Percentiles rank a stretch among this genome's conserved stretches.
These are phyloP conservation scores for Macadamia integrifolia DNA, from an alignment of 164 flowering plant genomes.

Conservation along the genomic window DNA sequence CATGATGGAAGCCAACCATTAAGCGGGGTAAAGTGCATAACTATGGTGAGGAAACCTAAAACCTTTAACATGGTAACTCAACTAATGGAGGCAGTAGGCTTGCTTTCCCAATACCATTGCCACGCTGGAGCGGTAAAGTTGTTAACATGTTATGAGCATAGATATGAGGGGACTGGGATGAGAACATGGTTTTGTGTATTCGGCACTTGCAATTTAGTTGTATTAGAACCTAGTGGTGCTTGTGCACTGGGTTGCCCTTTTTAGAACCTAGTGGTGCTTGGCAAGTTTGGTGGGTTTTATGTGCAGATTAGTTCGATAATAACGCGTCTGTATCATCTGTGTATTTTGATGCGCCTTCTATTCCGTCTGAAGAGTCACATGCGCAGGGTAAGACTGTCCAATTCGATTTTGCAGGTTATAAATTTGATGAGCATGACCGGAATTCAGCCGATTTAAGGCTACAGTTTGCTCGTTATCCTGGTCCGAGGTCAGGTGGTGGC, in stretches of 20 bases:
- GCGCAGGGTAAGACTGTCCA: constrained; percentile 40
- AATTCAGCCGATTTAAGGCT: constrained; percentile 68
- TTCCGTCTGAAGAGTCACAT: constrained; percentile 21
- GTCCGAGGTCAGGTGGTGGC: constrained; percentile 90
- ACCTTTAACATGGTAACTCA: not conserved
- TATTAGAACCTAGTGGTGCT: constrained; percentile 2
- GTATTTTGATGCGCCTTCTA: constrained; percentile 14
- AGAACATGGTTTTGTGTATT: no score
- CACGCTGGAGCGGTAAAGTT: not conserved
- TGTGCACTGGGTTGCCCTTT: no score
- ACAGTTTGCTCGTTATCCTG: constrained; percentile 94
- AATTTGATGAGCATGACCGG: constrained; percentile 81
- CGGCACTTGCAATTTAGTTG: no score
- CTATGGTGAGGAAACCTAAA: not conserved
- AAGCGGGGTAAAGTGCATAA: no score
- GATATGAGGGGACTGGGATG: no score
- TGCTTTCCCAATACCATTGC: not conserved
- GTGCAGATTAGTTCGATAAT: constrained; percentile 3
- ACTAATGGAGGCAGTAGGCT: not conserved
- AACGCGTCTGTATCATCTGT: constrained; percentile 13
- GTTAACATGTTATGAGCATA: no score
- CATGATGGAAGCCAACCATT: no score
- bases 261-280: not conserved
- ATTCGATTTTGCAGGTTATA: constrained; percentile 89
- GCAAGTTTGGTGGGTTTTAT: constrained; percentile 3